Percentiles rank a stretch among this genome's conserved stretches.
Evolutionary conservation across 768 basidiomycete genomes (phyloP).

Genomic region (Macrolepiota albuminosa): DNA sequence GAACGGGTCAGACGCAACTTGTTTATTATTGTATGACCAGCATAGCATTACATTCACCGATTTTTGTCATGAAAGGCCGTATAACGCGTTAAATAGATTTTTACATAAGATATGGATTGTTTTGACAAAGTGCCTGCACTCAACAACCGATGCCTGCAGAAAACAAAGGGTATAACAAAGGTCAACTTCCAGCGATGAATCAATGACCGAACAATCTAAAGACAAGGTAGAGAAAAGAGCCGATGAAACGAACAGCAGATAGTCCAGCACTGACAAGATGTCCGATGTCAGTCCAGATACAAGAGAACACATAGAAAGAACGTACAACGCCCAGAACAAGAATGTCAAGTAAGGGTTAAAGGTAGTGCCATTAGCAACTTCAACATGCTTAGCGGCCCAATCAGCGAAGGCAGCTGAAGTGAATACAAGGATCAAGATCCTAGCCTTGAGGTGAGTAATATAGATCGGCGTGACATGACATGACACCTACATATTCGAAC

Average conservation of each 20-base stretch:
- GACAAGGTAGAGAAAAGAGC: constrained; percentile 74
- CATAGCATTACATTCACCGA: not conserved
- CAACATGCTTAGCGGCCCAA: constrained; percentile 63
- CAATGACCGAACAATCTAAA: constrained; percentile 67
- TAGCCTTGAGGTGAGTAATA: constrained; percentile 18
- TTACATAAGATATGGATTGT: not conserved
- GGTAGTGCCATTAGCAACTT: constrained; percentile 39
- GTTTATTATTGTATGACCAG: not conserved
- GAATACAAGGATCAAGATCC: constrained; percentile 69
- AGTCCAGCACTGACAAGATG: constrained; percentile 58
- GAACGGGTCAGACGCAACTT: not conserved
- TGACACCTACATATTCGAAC: constrained; percentile 70
- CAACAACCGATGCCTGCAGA: not conserved
- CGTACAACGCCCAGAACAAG: constrained; percentile 50
- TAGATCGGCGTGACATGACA: not conserved
- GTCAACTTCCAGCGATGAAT: constrained; percentile 6
- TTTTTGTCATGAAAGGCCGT: not conserved
- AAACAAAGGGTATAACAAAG: constrained; percentile 2
- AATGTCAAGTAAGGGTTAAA: constrained; percentile 91
- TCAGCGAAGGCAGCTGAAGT: constrained; percentile 72
- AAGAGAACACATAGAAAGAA: constrained; percentile 1
- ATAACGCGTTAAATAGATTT: not conserved
- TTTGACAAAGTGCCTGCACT: not conserved
- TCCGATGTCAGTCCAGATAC: not conserved
- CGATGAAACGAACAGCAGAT: constrained; percentile 75